phyloP scores from a whole-genome alignment of 139 green algal genomes.

The Chlamydomonas eustigma region DNA sequence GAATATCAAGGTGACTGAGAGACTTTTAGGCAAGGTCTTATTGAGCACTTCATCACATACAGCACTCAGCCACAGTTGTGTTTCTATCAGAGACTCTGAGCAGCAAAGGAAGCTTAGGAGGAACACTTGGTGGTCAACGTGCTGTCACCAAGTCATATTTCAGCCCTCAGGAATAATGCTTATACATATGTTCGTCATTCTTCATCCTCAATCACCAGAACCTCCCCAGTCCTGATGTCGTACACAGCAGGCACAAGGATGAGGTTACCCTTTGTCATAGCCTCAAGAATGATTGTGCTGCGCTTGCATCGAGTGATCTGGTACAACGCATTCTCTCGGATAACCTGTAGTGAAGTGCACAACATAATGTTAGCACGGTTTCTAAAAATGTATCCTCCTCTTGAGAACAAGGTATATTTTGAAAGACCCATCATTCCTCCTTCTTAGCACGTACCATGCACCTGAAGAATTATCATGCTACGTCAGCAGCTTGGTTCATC shows the following conservation, averaged over 20 bases:
- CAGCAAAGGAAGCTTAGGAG: no score
- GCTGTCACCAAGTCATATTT: no score
- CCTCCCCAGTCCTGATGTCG: constrained; percentile 1
- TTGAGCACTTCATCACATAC: no score
- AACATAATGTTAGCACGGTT: background rate
- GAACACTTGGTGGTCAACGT: no score
- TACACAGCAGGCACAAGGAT: background rate
- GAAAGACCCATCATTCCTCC: background rate
- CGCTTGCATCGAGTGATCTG: constrained; percentile 33
- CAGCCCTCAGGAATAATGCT: no score
- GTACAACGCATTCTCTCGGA: constrained; percentile 31
- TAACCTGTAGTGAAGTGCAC: constrained; percentile 21
- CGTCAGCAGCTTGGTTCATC: no score
- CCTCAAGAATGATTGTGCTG: constrained; percentile 24
- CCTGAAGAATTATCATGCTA: no score
- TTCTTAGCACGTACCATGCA: background rate
- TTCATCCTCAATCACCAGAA: background rate
- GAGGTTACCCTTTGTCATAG: constrained; percentile 10
- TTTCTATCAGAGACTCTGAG: no score
- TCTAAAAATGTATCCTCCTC: constrained; percentile 2
- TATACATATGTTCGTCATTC: no score
- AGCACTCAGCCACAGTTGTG: no score
- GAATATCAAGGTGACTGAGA: no score
- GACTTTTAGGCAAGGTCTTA: no score
- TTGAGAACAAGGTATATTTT: background rate